Percentiles rank a stretch among this genome's conserved stretches.
phyloP scores from a whole-genome alignment of 169 alveolate species.

The Plasmodium blacklocki region DNA sequence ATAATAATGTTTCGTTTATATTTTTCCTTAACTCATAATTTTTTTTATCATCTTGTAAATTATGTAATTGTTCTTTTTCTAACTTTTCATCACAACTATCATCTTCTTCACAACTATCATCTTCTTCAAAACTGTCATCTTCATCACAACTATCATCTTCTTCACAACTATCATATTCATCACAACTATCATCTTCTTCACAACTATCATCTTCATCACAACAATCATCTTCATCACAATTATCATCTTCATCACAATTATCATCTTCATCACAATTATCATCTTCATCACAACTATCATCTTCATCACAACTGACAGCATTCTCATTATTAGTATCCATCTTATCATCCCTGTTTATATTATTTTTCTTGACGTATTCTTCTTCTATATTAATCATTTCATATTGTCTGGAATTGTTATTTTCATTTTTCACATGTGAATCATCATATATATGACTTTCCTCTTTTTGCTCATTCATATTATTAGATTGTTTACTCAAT shows the following conservation, averaged over 20 bases:
- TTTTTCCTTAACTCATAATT: no score
- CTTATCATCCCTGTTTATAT: neutral
- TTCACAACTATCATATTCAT: neutral
- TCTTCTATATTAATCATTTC: neutral
- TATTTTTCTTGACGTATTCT: neutral
- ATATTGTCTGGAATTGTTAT: neutral
- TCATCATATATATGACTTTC: neutral
- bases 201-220: neutral
- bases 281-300: slow-evolving; percentile 3
- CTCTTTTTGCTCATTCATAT: neutral
- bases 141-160: neutral
- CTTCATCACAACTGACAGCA: slow-evolving; percentile 11
- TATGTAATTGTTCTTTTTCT: slow-evolving; percentile 1
- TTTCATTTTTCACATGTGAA: neutral
- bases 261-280: neutral
- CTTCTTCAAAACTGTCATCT: neutral
- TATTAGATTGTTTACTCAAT: neutral
- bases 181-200: neutral
- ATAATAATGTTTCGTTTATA: no score
- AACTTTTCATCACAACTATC: neutral
- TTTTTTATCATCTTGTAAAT: neutral
- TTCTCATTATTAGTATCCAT: neutral
- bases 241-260: neutral
- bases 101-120: neutral
- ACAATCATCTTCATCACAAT: slow-evolving; percentile 6